Evolutionary conservation across 2,329 filamentous ascomycete species (phyloP), one percentile per base, ranked within the genome.

Genomic region (Cylindrodendrum hubeiense): DNA sequence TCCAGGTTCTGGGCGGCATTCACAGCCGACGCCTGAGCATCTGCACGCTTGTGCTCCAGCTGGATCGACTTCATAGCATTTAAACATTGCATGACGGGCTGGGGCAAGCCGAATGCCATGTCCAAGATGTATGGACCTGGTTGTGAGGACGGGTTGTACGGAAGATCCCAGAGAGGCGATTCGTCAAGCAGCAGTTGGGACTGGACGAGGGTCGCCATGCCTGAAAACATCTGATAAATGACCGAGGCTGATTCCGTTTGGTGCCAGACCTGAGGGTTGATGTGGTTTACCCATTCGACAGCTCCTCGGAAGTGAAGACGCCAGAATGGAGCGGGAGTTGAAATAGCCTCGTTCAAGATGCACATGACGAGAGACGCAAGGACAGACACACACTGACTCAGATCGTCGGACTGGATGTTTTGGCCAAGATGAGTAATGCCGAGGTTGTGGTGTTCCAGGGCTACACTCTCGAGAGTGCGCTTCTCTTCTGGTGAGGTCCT

Each of bases 201-300:
- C 28, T 74, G 71, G 0, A 74, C 68, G 1, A 74, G 58, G 5
- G 68, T 73, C 0, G 70, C 68, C 65, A 74, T 71, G 8, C 71
- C 72, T 5, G 63, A 61, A 17, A 74, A 74, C 71, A 74, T 74
- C 43, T 74, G 72, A 5, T 74, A 74, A 0, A 74, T 62, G 2
- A 66, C 54, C 0, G 70, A 71, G 1, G 71, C 71, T 8, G 68
- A 63, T 15, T 73, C 71, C 3, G 51, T 70, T 12, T 65, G 60
- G 17, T 72, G 62, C 71, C 71, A 74, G 3, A 74, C 64, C 5
- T 74, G 71, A 0, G 71, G 70, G 17, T 73, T 68, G 1, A 74
- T 74, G 19, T 74, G 71, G 17, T 74, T 74, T 6, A 74, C 71
- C 71, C 71, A 74, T 22, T 74, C 71, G 1, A 74, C 70, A 0